Percentiles rank a stretch among this genome's conserved stretches.
These are phyloP conservation scores for Dactylorhiza incarnata DNA, from an alignment of 106 monocot genomes.

Conservation along the genomic window DNA sequence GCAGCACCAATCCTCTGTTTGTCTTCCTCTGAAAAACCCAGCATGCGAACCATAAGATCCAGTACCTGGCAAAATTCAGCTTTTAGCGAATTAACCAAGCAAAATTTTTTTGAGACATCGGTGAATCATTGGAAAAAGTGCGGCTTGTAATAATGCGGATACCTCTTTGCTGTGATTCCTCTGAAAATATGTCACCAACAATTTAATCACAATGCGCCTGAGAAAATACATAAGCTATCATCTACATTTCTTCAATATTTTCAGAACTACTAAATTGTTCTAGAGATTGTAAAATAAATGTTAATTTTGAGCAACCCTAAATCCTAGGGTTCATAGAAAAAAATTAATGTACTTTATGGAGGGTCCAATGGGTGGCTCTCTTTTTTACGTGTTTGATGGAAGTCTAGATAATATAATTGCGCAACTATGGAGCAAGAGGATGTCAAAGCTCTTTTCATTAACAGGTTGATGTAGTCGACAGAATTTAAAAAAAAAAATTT, in stretches of 20 bases:
- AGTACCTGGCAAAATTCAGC: conserved; percentile 45
- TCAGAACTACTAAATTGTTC: neutral
- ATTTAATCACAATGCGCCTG: conserved; percentile 97
- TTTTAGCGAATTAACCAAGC: conserved; percentile 6
- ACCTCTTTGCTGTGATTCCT: conserved; percentile 99
- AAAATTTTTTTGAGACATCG: neutral
- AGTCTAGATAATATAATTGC: neutral
- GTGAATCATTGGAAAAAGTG: neutral
- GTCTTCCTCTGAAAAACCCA: conserved; percentile 98
- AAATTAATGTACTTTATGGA: no score
- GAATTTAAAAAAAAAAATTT: neutral
- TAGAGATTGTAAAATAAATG: neutral
- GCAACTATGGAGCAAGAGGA: neutral
- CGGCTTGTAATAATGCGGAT: conserved; percentile 5
- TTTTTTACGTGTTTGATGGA: neutral
- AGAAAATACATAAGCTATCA: conserved; percentile 3
- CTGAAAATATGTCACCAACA: conserved; percentile 94
- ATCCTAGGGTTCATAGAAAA: neutral
- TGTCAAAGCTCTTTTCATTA: neutral
- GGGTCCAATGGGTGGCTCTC: no score
- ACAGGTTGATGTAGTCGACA: neutral
- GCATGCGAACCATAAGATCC: conserved; percentile 96
- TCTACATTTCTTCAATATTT: neutral
- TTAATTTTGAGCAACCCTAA: neutral
- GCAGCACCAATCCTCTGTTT: conserved; percentile 81